Base-by-base conservation (phyloP, 257 asterid species). In the Verbena officinalis region DNA sequence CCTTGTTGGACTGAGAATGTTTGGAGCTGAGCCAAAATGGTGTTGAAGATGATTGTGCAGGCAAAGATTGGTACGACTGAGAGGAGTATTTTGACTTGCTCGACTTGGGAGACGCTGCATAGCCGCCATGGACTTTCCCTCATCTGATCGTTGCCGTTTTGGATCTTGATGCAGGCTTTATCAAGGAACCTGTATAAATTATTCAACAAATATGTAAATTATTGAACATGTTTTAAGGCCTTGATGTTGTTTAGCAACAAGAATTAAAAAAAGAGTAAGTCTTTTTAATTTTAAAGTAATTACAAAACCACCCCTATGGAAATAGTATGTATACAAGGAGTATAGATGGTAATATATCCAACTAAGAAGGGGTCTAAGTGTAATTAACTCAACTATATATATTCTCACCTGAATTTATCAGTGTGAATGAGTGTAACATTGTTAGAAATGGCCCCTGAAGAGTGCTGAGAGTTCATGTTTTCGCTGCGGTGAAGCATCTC, bases 1-100 rank as follows among this genome's bases (percentile, higher is more conserved):
- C 87, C 93, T 70, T 87, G 96, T 31, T 85, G 90, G 36, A 85
- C 90, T 0, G 93, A 87, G 55, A 87, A 85, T 17, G 96, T 87
- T 42, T 83, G 93, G 62, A 83, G 96, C 74, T 87, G 96, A 43
- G 96, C 96, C 44, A 81, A 65, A 7, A 85, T 83, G 39, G 93
- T 85, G 93, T 85, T 85, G 84, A 87, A 87, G 71, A 85, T 81
- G 65, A 87, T 85, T 0, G 96, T 85, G 83, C 90, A 85, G 0
- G 85, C 88, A 14, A 85, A 87, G 40, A 87, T 85, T 0, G 96
- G 96, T 13, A 85, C 79, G 1, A 83, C 76, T 5, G 96, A 85
- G 1, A 87, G 64, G 7, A 87, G 66, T 39, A 83, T 79, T 67
- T 87, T 87, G 44, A 83, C 96, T 69, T 88, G 94, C 77, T 85